Conservation (phyloP, 2,329 filamentous ascomycete species). For the Diaporthe citri region DNA sequence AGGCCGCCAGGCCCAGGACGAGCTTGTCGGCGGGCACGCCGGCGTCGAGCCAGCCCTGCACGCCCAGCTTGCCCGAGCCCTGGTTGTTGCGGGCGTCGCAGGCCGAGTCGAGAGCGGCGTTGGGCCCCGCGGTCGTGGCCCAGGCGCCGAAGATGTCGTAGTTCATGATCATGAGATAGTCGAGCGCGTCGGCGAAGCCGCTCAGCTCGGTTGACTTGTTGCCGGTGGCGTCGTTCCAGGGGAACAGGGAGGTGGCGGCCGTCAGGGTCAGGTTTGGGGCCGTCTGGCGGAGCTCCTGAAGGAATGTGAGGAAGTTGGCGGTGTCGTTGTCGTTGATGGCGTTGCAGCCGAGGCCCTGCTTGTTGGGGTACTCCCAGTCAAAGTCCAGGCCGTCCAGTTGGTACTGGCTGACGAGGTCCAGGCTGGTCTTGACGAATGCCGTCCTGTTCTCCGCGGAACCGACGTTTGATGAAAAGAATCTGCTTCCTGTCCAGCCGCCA, state of each 20-base stretch:
- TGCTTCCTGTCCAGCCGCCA: conserved; percentile 40
- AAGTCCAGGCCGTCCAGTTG: conserved; percentile 43
- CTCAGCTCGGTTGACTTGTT: conserved; percentile 34
- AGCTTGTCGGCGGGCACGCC: conserved; percentile 40
- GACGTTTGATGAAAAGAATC: conserved; percentile 29
- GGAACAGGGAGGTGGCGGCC: conserved; percentile 41
- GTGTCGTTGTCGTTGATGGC: conserved; percentile 40
- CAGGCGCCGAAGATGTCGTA: conserved; percentile 43
- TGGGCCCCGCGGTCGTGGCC: conserved; percentile 40
- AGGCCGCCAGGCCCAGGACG: conserved; percentile 39
- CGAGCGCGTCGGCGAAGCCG: conserved; percentile 39
- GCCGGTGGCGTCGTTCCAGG: conserved; percentile 40
- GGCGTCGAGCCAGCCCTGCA: conserved; percentile 39
- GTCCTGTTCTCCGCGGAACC: conserved; percentile 42
- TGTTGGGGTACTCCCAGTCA: conserved; percentile 51
- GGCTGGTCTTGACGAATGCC: conserved; percentile 41
- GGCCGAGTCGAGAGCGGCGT: conserved; percentile 34
- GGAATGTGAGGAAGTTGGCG: conserved; percentile 40
- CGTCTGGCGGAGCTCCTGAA: conserved; percentile 38
- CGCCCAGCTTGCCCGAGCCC: conserved; percentile 38
- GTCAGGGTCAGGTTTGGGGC: conserved; percentile 37
- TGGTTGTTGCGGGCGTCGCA: conserved; percentile 42
- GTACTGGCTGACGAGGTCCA: conserved; percentile 42
- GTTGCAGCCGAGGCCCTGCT: conserved; percentile 57
- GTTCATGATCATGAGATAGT: conserved; percentile 43